phyloP scores from a whole-genome alignment of 352 stramenopile genomes.

The Phytophthora sp. region DNA sequence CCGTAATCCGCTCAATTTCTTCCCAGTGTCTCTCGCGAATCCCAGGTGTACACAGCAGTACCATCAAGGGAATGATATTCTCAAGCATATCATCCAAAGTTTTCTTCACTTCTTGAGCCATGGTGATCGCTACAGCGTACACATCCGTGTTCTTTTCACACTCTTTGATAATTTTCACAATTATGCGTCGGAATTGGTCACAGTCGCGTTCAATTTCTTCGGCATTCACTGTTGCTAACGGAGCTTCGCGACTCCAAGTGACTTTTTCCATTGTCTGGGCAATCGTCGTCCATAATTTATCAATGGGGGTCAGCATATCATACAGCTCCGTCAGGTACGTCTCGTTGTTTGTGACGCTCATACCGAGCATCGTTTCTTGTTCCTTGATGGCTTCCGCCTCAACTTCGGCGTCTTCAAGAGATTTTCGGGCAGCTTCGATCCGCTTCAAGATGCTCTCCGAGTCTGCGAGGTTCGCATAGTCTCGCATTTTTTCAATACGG shows the following conservation, averaged over 20 bases:
- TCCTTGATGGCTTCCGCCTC: conserved; percentile 88
- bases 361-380: conserved; percentile 89
- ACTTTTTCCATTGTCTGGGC: conserved; percentile 81
- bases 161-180: conserved; percentile 92
- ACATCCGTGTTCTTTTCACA: conserved; percentile 90
- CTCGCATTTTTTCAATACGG: conserved; percentile 92
- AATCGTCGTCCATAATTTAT: conserved; percentile 88
- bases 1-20: conserved; percentile 89
- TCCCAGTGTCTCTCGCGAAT: conserved; percentile 94
- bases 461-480: conserved; percentile 86
- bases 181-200: conserved; percentile 88
- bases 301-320: conserved; percentile 86
- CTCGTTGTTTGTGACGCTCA: conserved; percentile 85
- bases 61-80: conserved; percentile 92
- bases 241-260: conserved; percentile 69
- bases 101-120: conserved; percentile 85
- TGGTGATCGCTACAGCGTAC: conserved; percentile 78
- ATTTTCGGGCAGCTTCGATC: conserved; percentile 80
- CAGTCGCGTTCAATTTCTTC: conserved; percentile 88
- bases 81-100: conserved; percentile 87
- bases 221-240: conserved; percentile 74
- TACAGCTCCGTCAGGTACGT: conserved; percentile 73
- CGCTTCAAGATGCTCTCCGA: conserved; percentile 82
- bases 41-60: conserved; percentile 91
- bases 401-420: conserved; percentile 78